Percentiles rank a stretch among this genome's conserved stretches.
These are phyloP conservation scores for Moelleriella libera DNA, from an alignment of 2,329 filamentous ascomycete species.

Conservation along the genomic window DNA sequence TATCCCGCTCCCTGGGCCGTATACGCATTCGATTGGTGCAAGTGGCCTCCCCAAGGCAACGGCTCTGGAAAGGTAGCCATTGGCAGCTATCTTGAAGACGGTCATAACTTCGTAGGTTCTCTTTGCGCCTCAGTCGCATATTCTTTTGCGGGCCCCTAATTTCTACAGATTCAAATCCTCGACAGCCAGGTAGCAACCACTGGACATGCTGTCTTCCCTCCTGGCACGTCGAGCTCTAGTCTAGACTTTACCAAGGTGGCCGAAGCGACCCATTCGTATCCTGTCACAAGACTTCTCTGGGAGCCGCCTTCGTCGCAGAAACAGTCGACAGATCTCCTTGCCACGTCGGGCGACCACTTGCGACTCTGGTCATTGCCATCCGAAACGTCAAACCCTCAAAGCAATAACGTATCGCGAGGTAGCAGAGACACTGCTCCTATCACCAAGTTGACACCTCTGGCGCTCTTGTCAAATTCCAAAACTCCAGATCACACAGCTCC, in stretches of 20 bases:
- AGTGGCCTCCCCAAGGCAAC: slow-evolving; percentile 73
- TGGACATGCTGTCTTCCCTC: slow-evolving; percentile 51
- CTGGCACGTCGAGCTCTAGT: slow-evolving; percentile 57
- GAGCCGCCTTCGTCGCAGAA: slow-evolving; percentile 92
- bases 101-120: slow-evolving; percentile 78
- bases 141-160: no score
- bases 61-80: slow-evolving; percentile 86
- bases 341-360: slow-evolving; percentile 88
- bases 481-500: slow-evolving; percentile 96
- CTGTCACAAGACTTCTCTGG: slow-evolving; percentile 89
- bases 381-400: slow-evolving; percentile 38
- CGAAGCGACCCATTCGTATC: slow-evolving; percentile 95
- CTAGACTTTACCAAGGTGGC: slow-evolving; percentile 89
- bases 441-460: slow-evolving; percentile 80
- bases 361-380: slow-evolving; percentile 84
- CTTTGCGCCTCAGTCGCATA: not conserved
- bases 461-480: slow-evolving; percentile 91
- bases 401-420: slow-evolving; percentile 54
- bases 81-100: slow-evolving; percentile 93
- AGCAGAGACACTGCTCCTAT: slow-evolving; percentile 41
- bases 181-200: slow-evolving; percentile 70
- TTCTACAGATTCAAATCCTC: slow-evolving; percentile 78
- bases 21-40: slow-evolving; percentile 98
- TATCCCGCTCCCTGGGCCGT: slow-evolving; percentile 90
- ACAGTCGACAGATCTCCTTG: slow-evolving; percentile 85